Evolutionary conservation across 2,329 filamentous ascomycete species (phyloP).

Genomic region (Botryotinia convoluta): DNA sequence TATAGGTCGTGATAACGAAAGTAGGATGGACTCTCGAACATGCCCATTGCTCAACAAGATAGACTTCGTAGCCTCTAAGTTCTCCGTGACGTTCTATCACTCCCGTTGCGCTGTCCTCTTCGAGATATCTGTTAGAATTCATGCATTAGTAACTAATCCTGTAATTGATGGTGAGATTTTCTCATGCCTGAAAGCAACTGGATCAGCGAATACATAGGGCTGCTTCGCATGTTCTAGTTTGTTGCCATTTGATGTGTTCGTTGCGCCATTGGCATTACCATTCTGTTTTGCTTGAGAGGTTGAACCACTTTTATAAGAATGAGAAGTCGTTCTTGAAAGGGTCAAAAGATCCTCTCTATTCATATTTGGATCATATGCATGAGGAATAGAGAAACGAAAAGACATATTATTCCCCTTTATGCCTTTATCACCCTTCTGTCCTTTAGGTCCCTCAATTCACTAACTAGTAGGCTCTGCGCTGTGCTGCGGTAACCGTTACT

Average conservation of each 20-base stretch:
- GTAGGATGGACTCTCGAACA: constrained; percentile 89
- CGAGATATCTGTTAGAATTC: constrained; percentile 60
- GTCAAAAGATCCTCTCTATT: constrained; percentile 34
- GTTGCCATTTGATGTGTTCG: constrained; percentile 7
- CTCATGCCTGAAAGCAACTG: constrained; percentile 56
- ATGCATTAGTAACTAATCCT: constrained; percentile 15
- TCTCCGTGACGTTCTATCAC: constrained; percentile 69
- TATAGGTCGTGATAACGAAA: constrained; percentile 89
- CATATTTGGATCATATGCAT: constrained; percentile 37
- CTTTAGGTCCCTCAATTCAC: background rate
- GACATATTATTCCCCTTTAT: constrained; percentile 27
- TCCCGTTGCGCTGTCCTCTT: constrained; percentile 75
- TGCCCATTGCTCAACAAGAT: constrained; percentile 96
- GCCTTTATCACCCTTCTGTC: constrained; percentile 2
- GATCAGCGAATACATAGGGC: constrained; percentile 60
- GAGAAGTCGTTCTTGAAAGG: constrained; percentile 30
- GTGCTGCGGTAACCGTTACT: constrained; percentile 1
- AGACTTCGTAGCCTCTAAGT: constrained; percentile 84
- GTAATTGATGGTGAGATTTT: background rate
- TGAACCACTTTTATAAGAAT: constrained; percentile 28
- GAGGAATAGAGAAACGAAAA: constrained; percentile 26
- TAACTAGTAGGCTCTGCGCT: constrained; percentile 3
- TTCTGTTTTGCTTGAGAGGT: constrained; percentile 22
- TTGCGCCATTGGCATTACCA: constrained; percentile 16
- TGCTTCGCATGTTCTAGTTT: constrained; percentile 13